Percentiles rank a stretch among this genome's conserved stretches.
These are phyloP conservation scores for Secale cereale DNA, from an alignment of 176 grass and related monocot species.

Conservation along the genomic window DNA sequence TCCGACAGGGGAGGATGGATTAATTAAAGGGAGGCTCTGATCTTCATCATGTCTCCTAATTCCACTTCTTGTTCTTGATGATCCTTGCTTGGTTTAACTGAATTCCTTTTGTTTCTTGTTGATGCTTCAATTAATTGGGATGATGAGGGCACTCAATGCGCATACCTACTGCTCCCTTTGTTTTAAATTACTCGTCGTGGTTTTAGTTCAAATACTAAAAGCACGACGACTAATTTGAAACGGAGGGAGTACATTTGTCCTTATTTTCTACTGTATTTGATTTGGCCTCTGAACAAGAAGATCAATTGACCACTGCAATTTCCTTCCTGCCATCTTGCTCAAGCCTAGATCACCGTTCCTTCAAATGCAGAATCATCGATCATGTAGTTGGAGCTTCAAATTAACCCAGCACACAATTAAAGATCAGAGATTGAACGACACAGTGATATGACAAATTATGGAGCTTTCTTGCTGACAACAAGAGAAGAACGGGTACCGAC, in stretches of 20 bases:
- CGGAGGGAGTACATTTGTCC: not conserved
- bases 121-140: not conserved
- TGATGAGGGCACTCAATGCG: not conserved
- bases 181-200: no score
- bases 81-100: conserved; percentile 17
- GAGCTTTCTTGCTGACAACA: not conserved
- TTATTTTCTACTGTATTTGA: not conserved
- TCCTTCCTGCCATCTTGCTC: not conserved
- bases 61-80: not conserved
- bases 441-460: not conserved
- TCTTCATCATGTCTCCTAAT: not conserved
- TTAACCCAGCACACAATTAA: conserved; percentile 31
- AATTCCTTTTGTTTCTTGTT: conserved; percentile 16
- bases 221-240: no score
- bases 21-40: not conserved
- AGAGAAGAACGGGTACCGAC: not conserved
- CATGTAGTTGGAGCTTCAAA: conserved; percentile 6
- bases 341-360: not conserved
- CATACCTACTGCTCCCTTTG: no score
- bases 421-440: not conserved
- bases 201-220: no score
- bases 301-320: not conserved
- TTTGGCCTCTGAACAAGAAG: not conserved
- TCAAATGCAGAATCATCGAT: not conserved
- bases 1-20: not conserved